These are phyloP conservation scores for Kazachstania psychrophila DNA, from an alignment of 805 yeast species.

Conservation along the genomic window DNA sequence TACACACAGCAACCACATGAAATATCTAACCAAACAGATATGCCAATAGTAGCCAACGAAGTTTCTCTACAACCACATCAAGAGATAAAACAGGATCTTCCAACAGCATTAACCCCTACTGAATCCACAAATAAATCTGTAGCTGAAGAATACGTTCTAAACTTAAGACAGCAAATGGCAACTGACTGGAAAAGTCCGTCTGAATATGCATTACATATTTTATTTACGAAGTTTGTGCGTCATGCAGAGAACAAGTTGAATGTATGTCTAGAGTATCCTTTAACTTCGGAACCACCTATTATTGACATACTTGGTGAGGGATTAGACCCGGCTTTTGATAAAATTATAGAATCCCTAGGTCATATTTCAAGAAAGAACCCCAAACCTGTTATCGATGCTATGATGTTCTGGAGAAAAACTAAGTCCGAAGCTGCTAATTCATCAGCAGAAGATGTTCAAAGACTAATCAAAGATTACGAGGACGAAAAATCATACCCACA, in stretches of 20 bases:
- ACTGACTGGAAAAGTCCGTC: conserved; percentile 64
- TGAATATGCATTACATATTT: conserved; percentile 86
- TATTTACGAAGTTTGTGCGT: conserved; percentile 92
- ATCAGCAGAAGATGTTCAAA: conserved; percentile 47
- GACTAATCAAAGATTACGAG: conserved; percentile 32
- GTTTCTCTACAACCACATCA: too few species aligned
- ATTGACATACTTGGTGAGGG: conserved; percentile 76
- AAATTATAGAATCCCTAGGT: conserved; percentile 77
- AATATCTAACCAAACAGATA: too few species aligned
- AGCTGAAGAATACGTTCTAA: conserved; percentile 21
- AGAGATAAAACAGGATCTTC: too few species aligned
- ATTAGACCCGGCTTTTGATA: conserved; percentile 76
- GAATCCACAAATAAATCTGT: conserved; percentile 11
- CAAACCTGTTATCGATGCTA: conserved; percentile 92
- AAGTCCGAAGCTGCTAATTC: conserved; percentile 77
- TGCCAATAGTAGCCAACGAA: too few species aligned
- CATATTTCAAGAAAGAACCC: conserved; percentile 85
- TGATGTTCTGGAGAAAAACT: conserved; percentile 95
- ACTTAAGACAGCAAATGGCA: conserved; percentile 33
- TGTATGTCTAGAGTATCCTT: conserved; percentile 54
- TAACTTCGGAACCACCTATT: conserved; percentile 65
- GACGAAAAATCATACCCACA: conserved; percentile 8
- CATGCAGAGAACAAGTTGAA: conserved; percentile 83
- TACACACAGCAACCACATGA: too few species aligned
- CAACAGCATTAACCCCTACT: conserved; percentile 10